Base-by-base conservation (phyloP, 306 rosid genomes). In the Rosa lucieae region DNA sequence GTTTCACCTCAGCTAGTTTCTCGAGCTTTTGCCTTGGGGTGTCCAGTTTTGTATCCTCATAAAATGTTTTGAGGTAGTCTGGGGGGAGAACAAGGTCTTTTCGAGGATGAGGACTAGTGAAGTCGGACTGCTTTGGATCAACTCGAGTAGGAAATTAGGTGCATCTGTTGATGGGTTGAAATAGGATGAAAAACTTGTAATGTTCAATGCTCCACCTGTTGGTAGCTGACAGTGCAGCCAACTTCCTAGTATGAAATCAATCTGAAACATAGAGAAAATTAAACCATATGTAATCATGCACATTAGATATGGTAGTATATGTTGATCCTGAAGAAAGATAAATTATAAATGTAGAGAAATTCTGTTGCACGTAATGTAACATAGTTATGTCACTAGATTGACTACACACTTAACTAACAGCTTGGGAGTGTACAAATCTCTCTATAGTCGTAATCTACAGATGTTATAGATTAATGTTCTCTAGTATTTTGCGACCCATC, bases 221-320 rank as follows among this genome's bases (percentile, higher is more conserved):
- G 97, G 97, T 73, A 90, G 81, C 83, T 85, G 73, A 65, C 89
- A 72, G 70, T 92, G 95, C 70, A 92, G 56, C 98, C 97, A 94
- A 66, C 98, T 92, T 75, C 92, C 98, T 77, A 92, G 43, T 72
- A 92, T 78, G 79, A 94, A 89, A 84, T 90, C 94, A 69, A 94
- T 48, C 92, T 94, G 91, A 79, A 61, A 89, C 39, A 81, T 12
- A 20, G 12, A 55, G 10, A 18, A 14, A 13, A 67, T 23, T 23
- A 55, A 55, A 20, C 62, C 62, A 55, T n/a, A 15, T 5, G 32
- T 8, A 26, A 58, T 8, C n/a, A 18, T 17, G 61, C 6, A 17
- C 59, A 20, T 49, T 23, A 23, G 26, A 23, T 23, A 23, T 23
- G 26, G 26, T 23, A 23, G 26, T 23, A 23, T 23, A 23, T 23